These are phyloP conservation scores for Aspergillus funiculosus DNA, from an alignment of 495 filamentous ascomycete species.

Conservation along the genomic window DNA sequence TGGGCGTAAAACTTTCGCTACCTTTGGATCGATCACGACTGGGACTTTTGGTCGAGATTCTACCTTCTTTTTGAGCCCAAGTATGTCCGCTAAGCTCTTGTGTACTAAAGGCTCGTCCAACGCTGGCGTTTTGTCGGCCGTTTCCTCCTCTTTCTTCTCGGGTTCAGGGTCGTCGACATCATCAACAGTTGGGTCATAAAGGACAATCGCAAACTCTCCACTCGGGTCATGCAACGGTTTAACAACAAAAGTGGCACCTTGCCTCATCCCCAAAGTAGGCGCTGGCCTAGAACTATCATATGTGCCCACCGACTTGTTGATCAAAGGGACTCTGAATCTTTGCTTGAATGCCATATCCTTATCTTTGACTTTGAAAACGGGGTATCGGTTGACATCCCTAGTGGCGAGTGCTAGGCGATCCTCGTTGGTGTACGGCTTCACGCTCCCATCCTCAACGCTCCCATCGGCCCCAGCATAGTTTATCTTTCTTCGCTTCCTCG, in stretches of 20 bases:
- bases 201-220: slow-evolving; percentile 92
- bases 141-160: slow-evolving; percentile 42
- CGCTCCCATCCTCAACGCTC: slow-evolving; percentile 54
- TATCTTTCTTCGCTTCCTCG: slow-evolving; percentile 81
- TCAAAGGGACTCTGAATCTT: slow-evolving; percentile 78
- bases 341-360: slow-evolving; percentile 75
- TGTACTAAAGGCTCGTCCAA: slow-evolving; percentile 80
- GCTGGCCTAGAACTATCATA: slow-evolving; percentile 77
- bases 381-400: slow-evolving; percentile 82
- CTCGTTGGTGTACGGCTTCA: slow-evolving; percentile 83
- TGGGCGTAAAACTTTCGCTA: slow-evolving; percentile 87
- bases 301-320: slow-evolving; percentile 64
- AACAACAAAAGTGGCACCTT: slow-evolving; percentile 77
- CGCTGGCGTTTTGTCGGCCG: slow-evolving; percentile 49
- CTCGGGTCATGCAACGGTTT: slow-evolving; percentile 91
- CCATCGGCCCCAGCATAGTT: slow-evolving; percentile 83
- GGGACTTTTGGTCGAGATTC: slow-evolving; percentile 79
- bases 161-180: slow-evolving; percentile 59
- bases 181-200: slow-evolving; percentile 93
- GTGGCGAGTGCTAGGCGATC: slow-evolving; percentile 82
- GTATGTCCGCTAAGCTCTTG: slow-evolving; percentile 90
- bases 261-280: slow-evolving; percentile 79
- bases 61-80: slow-evolving; percentile 88
- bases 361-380: slow-evolving; percentile 84
- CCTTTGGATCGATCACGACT: slow-evolving; percentile 89